Conservation (phyloP, 108 stramenopile species). For the Thalassiosira profunda region DNA sequence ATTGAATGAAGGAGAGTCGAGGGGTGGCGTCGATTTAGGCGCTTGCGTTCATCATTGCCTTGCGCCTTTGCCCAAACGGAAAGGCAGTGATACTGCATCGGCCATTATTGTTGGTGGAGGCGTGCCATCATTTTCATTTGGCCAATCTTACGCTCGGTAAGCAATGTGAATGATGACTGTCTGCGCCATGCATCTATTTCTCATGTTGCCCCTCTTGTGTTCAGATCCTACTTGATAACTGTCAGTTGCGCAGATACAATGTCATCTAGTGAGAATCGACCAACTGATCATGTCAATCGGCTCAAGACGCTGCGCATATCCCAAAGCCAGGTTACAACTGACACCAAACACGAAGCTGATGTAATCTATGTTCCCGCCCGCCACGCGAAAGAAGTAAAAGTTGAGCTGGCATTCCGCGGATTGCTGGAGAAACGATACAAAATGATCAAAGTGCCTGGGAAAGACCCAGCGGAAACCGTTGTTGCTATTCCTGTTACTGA, state of each 20-base stretch:
- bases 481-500: conserved; percentile 63
- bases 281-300: too few relatives aligned
- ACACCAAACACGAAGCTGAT: conserved; percentile 27
- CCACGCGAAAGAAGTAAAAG: conserved; percentile 68
- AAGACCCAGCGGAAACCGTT: conserved; percentile 1
- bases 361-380: conserved; percentile 63
- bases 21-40: conserved; percentile 47
- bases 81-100: conserved; percentile 6
- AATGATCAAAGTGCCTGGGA: conserved; percentile 52
- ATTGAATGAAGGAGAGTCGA: not conserved
- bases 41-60: conserved; percentile 65
- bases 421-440: conserved; percentile 73
- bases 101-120: conserved; percentile 70
- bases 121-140: conserved; percentile 84
- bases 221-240: not conserved
- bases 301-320: not conserved
- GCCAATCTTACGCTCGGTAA: conserved; percentile 66
- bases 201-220: not conserved
- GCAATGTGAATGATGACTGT: too few relatives aligned
- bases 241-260: conserved; percentile 1
- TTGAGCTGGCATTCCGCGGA: conserved; percentile 41
- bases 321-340: not conserved
- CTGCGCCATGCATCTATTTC: not conserved
- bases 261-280: not conserved
- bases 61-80: conserved; percentile 23